Evolutionary conservation across 345 rosid genomes (phyloP).

Genomic region (Schrenkiella parvula): DNA sequence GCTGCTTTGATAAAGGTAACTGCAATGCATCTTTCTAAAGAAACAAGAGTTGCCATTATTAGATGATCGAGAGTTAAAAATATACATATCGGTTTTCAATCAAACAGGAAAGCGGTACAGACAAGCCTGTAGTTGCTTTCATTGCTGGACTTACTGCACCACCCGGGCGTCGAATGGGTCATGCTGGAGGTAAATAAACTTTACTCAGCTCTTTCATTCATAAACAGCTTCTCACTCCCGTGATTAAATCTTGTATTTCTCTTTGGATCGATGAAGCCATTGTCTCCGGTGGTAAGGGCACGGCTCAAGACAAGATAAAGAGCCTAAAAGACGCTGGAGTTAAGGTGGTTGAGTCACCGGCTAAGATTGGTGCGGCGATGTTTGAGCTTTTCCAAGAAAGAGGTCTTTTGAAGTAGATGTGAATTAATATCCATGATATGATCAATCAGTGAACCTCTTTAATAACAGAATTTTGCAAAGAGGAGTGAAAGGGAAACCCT

Average conservation of each 20-base stretch:
- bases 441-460: not conserved
- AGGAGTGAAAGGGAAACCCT: not conserved
- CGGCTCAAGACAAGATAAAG: slow-evolving; percentile 89
- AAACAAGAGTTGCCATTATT: not conserved
- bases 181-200: slow-evolving; percentile 79
- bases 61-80: not conserved
- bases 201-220: not conserved
- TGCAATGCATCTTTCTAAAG: not conserved
- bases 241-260: not conserved
- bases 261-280: slow-evolving; percentile 55
- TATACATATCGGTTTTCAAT: not conserved
- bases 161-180: slow-evolving; percentile 99
- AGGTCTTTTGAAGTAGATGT: slow-evolving; percentile 44
- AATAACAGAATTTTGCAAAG: slow-evolving; percentile 5
- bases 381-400: slow-evolving; percentile 71
- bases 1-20: slow-evolving; percentile 80
- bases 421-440: not conserved
- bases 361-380: slow-evolving; percentile 83
- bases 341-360: slow-evolving; percentile 89
- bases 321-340: slow-evolving; percentile 85
- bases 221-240: not conserved
- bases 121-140: slow-evolving; percentile 92
- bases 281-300: slow-evolving; percentile 93
- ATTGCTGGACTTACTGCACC: slow-evolving; percentile 99
- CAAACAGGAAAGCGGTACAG: slow-evolving; percentile 89